A percentile compares a stretch with the other conserved stretches of the same genome.
Conservation (phyloP, 352 stramenopile species). For the Phytophthora colocasiae region DNA sequence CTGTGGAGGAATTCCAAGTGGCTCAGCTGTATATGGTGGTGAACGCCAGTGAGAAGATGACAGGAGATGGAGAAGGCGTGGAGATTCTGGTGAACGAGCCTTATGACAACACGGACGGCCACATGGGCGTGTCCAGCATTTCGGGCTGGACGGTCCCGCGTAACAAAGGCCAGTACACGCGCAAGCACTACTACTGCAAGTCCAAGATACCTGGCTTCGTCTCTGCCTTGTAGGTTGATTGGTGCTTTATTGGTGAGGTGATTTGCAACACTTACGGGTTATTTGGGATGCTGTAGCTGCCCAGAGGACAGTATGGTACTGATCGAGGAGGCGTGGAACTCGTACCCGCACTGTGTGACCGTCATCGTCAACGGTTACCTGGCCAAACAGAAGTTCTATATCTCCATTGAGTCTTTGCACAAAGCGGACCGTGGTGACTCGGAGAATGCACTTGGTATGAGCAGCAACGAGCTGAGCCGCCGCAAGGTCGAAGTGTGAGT, state of each 20-base stretch:
- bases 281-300: constrained; percentile 46
- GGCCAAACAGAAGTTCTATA: constrained; percentile 89
- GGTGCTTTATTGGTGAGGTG: neutral
- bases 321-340: constrained; percentile 88
- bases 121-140: constrained; percentile 78
- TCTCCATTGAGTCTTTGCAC: constrained; percentile 86
- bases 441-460: constrained; percentile 77
- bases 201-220: constrained; percentile 85
- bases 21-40: constrained; percentile 91
- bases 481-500: constrained; percentile 82
- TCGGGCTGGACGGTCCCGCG: constrained; percentile 75
- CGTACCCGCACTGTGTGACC: constrained; percentile 88
- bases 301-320: constrained; percentile 89
- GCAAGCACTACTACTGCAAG: constrained; percentile 91
- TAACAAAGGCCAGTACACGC: constrained; percentile 89
- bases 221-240: constrained; percentile 68
- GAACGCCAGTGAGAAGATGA: constrained; percentile 86
- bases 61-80: constrained; percentile 83
- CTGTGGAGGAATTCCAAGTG: constrained; percentile 86
- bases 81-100: constrained; percentile 90
- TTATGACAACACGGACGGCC: constrained; percentile 86
- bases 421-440: constrained; percentile 61
- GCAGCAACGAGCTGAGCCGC: constrained; percentile 72
- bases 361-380: constrained; percentile 88
- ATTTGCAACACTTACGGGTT: neutral